A percentile compares a stretch with the other conserved stretches of the same genome.
Evolutionary conservation across 140 eudicot genomes (phyloP).

Genomic region (Artemisia princeps): DNA sequence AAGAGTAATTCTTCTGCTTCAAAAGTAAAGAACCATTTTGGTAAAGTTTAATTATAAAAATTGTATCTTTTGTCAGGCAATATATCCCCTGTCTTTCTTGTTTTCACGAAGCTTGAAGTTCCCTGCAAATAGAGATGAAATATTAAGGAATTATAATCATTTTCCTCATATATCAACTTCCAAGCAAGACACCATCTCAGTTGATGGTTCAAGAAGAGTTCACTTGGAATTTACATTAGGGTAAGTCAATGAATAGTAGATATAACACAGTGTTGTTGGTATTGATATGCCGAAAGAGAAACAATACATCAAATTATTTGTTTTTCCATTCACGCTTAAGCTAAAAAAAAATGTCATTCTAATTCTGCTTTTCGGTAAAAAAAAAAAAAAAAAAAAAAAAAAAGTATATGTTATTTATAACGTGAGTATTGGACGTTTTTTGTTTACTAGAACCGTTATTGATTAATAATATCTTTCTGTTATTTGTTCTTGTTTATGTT

Average conservation of each 20-base stretch:
- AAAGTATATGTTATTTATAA: neutral
- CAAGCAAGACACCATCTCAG: conserved; percentile 32
- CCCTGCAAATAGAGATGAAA: conserved; percentile 53
- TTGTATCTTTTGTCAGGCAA: conserved; percentile 46
- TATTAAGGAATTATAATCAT: conserved; percentile 39
- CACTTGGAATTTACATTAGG: conserved; percentile 73
- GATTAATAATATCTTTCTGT: conserved; percentile 5
- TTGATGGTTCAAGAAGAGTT: conserved; percentile 54
- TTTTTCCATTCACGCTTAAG: too few relatives aligned
- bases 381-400: too few relatives aligned
- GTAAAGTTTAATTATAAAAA: conserved; percentile 5
- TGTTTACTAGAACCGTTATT: neutral
- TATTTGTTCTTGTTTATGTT: conserved; percentile 10
- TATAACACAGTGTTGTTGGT: too few relatives aligned
- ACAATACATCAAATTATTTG: too few relatives aligned
- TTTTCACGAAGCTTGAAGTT: conserved; percentile 79
- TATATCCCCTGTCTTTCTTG: conserved; percentile 61
- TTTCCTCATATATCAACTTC: conserved; percentile 55
- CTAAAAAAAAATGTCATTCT: neutral
- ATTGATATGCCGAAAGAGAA: neutral
- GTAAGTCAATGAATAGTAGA: conserved; percentile 31
- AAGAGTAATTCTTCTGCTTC: neutral
- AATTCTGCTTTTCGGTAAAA: neutral
- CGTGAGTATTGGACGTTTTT: neutral
- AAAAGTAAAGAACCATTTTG: neutral